phyloP scores from a whole-genome alignment of 805 yeast species.

The Candida glaebosa region DNA sequence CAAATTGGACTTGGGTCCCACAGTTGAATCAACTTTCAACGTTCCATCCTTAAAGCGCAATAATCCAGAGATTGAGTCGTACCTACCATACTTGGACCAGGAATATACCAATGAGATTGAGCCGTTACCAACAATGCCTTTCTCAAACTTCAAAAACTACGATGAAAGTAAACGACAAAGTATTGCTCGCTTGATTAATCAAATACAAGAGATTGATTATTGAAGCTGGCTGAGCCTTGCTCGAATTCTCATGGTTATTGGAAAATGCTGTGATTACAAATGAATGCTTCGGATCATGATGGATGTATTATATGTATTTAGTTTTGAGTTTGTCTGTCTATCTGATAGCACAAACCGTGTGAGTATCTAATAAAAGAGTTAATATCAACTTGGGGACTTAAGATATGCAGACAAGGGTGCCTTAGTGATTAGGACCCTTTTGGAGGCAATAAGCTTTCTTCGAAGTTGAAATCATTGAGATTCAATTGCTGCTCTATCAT shows the following conservation, averaged over 20 bases:
- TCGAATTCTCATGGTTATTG: background rate
- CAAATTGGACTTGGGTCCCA: conserved; percentile 5
- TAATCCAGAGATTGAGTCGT: background rate
- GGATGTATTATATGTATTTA: conserved; percentile 1
- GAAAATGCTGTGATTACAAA: background rate
- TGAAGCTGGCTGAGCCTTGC: background rate
- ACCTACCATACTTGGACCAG: conserved; percentile 1
- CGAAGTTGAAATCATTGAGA: conserved; percentile 29
- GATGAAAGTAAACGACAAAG: conserved; percentile 2
- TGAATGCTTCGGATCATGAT: too few species aligned
- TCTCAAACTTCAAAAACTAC: background rate
- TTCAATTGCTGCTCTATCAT: conserved; percentile 67
- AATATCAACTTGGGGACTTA: too few species aligned
- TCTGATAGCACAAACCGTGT: background rate
- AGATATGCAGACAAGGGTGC: too few species aligned
- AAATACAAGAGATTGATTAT: conserved; percentile 4
- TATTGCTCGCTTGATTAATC: conserved; percentile 4
- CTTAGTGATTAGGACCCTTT: too few species aligned
- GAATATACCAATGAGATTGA: conserved; percentile 1
- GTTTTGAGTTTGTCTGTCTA: background rate
- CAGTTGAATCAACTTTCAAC: conserved; percentile 1
- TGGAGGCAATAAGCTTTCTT: conserved; percentile 12
- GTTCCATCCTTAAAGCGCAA: background rate
- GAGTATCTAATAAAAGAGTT: background rate
- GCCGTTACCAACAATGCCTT: background rate